Conservation (phyloP, 2,329 filamentous ascomycete genomes). For the Fusarium chlamydosporum region DNA sequence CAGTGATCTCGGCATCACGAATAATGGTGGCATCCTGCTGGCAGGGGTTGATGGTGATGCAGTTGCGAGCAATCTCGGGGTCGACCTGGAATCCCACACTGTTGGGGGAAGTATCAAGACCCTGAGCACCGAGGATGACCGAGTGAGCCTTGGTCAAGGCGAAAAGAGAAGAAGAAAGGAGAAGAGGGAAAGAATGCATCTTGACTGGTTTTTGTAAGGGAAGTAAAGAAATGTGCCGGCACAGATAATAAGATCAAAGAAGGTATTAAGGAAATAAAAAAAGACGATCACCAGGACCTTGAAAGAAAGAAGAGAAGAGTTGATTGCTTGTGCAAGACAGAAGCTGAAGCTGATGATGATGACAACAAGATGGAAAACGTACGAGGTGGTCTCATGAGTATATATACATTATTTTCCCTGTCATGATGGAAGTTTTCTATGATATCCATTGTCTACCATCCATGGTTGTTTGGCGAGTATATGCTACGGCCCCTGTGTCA, state of each 20-base stretch:
- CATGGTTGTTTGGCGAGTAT: constrained; percentile 3
- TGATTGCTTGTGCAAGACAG: constrained; percentile 21
- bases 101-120: constrained; percentile 60
- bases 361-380: constrained; percentile 17
- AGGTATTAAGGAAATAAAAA: constrained; percentile 14
- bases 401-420: constrained; percentile 32
- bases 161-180: constrained; percentile 39
- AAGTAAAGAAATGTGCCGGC: constrained; percentile 42
- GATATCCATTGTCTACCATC: neutral
- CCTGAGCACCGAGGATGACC: constrained; percentile 64
- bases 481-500: constrained; percentile 48
- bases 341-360: constrained; percentile 45
- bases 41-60: constrained; percentile 74
- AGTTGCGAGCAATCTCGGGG: constrained; percentile 70
- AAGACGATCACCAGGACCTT: constrained; percentile 48
- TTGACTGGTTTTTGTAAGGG: constrained; percentile 6
- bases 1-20: constrained; percentile 66
- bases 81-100: constrained; percentile 69
- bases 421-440: neutral
- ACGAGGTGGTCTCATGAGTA: constrained; percentile 17
- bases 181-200: constrained; percentile 39
- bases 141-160: constrained; percentile 56
- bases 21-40: constrained; percentile 76
- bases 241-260: constrained; percentile 27
- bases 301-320: constrained; percentile 29